Evolutionary conservation across 2,329 filamentous ascomycete species (phyloP).

Genomic region (Epichloe baconii): DNA sequence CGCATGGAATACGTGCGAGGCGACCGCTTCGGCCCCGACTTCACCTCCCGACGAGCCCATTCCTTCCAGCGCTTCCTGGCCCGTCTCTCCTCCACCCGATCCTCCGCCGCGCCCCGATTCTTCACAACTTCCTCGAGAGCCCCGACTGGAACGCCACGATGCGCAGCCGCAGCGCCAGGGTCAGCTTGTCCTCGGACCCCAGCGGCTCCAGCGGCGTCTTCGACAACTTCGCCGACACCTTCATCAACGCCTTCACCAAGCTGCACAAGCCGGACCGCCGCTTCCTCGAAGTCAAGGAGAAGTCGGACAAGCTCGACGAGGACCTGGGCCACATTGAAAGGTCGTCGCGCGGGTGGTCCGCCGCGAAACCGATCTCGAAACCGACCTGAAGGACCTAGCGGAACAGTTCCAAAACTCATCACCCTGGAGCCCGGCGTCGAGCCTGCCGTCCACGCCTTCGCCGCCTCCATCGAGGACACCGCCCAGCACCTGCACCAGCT

Average conservation of each 20-base stretch:
- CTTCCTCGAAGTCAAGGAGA: constrained; percentile 87
- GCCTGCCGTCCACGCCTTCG: constrained; percentile 70
- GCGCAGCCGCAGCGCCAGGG: constrained; percentile 60
- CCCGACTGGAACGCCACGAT: constrained; percentile 96
- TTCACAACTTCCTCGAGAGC: constrained; percentile 85
- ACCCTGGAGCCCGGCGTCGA: constrained; percentile 81
- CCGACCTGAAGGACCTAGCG: constrained; percentile 78
- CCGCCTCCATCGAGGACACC: constrained; percentile 73
- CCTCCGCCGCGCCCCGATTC: constrained; percentile 66
- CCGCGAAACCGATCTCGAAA: constrained; percentile 74
- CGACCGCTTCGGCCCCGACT: constrained; percentile 87
- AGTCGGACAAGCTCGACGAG: constrained; percentile 86
- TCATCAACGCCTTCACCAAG: constrained; percentile 95
- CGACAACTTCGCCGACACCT: constrained; percentile 88
- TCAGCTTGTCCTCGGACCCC: constrained; percentile 36
- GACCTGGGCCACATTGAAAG: constrained; percentile 90
- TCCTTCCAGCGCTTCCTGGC: constrained; percentile 85
- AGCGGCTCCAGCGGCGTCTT: constrained; percentile 58
- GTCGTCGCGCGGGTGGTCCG: constrained; percentile 85
- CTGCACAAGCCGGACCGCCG: constrained; percentile 89
- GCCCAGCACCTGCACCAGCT: constrained; percentile 65
- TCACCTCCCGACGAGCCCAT: constrained; percentile 76
- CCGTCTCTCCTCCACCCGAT: constrained; percentile 81
- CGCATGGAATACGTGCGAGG: constrained; percentile 98
- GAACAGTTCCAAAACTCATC: constrained; percentile 88